phyloP scores from a whole-genome alignment of 208 protist species.

The Trypanosoma brucei region DNA sequence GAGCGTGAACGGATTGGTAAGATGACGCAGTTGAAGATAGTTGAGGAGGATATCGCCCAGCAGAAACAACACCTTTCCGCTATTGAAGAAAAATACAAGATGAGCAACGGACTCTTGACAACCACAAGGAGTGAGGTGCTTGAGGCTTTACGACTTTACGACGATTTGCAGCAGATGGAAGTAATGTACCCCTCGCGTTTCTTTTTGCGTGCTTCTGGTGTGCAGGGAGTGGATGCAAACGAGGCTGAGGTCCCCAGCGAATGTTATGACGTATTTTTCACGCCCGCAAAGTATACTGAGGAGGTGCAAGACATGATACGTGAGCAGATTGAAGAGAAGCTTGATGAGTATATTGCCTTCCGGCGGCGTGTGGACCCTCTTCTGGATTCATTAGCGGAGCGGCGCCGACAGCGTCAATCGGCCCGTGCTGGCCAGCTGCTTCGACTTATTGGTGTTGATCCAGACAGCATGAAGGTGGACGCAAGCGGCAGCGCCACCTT shows the following conservation, averaged over 20 bases:
- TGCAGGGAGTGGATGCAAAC: slow-evolving; percentile 6
- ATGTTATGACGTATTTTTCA: slow-evolving; percentile 46
- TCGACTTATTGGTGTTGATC: slow-evolving; percentile 39
- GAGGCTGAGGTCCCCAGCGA: background rate
- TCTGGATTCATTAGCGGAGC: slow-evolving; percentile 48
- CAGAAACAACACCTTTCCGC: slow-evolving; percentile 45
- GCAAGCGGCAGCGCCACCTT: background rate
- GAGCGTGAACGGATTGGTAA: slow-evolving; percentile 63
- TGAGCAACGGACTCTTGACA: slow-evolving; percentile 25
- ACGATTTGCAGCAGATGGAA: slow-evolving; percentile 67
- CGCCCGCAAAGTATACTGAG: slow-evolving; percentile 48
- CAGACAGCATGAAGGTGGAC: background rate
- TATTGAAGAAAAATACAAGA: slow-evolving; percentile 45
- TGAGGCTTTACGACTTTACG: slow-evolving; percentile 32
- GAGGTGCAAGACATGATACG: slow-evolving; percentile 63
- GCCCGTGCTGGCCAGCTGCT: slow-evolving; percentile 44
- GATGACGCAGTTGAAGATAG: slow-evolving; percentile 45
- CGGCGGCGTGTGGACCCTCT: slow-evolving; percentile 66
- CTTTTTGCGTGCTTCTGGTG: slow-evolving; percentile 40
- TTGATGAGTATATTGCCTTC: slow-evolving; percentile 70
- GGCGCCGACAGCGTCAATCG: slow-evolving; percentile 33
- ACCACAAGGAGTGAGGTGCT: slow-evolving; percentile 20
- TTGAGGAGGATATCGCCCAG: slow-evolving; percentile 49
- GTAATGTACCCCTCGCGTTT: slow-evolving; percentile 59
- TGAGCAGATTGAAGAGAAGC: slow-evolving; percentile 56